phyloP scores from a whole-genome alignment of 768 basidiomycete species.

The Lactifluus hygrophoroides region DNA sequence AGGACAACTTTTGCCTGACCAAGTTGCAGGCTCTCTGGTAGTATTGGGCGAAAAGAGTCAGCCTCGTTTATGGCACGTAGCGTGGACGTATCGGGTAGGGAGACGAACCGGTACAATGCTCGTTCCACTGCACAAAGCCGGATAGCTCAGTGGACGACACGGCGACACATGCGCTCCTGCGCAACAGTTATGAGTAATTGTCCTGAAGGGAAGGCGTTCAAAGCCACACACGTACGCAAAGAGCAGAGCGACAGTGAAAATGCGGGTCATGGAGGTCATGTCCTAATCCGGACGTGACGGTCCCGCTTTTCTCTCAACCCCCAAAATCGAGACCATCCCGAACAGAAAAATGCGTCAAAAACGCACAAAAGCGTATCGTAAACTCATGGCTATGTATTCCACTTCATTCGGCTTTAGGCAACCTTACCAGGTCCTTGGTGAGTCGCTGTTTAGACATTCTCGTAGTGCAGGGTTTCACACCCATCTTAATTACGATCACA shows the following conservation, averaged over 20 bases:
- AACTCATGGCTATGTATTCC: conserved; percentile 86
- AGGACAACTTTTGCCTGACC: conserved; percentile 52
- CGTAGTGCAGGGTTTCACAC: neutral
- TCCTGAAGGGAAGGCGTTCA: too few species aligned
- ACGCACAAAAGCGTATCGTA: conserved; percentile 88
- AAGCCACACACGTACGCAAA: conserved; percentile 2
- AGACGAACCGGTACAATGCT: conserved; percentile 49
- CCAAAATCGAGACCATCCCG: neutral
- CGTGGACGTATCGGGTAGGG: too few species aligned
- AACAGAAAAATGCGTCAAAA: conserved; percentile 77
- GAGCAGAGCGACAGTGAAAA: conserved; percentile 4
- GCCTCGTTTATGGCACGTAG: neutral
- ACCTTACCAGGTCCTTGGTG: conserved; percentile 90
- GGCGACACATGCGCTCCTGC: conserved; percentile 4
- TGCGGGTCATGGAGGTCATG: conserved; percentile 3
- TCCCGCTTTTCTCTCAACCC: neutral
- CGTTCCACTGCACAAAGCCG: conserved; percentile 64
- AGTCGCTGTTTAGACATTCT: conserved; percentile 13
- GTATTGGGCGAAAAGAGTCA: conserved; percentile 8
- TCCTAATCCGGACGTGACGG: conserved; percentile 6
- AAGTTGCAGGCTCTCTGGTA: conserved; percentile 29
- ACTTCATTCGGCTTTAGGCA: conserved; percentile 85
- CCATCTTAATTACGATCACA: too few species aligned
- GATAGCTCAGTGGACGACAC: conserved; percentile 43
- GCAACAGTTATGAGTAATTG: neutral